Evolutionary conservation across 2,329 filamentous ascomycete genomes (phyloP).

Genomic region (Stemphylium lycopersici): DNA sequence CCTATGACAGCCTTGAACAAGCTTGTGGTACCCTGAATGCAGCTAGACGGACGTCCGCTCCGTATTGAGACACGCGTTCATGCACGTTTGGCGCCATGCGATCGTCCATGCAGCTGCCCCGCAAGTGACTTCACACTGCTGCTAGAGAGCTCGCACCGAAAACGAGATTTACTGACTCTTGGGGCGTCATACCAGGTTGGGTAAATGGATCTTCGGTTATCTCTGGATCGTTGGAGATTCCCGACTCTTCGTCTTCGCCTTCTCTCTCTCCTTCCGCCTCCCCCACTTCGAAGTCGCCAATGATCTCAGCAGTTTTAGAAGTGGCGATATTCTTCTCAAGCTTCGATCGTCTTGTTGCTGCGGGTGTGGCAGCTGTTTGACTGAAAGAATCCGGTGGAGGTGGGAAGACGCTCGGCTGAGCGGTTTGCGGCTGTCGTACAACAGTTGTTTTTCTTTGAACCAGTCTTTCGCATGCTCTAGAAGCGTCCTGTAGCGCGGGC

Average conservation of each 20-base stretch:
- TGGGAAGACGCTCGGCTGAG: background rate
- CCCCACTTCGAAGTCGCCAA: background rate
- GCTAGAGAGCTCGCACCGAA: conserved; percentile 3
- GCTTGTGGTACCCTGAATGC: background rate
- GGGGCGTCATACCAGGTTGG: conserved; percentile 13
- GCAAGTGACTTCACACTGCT: background rate
- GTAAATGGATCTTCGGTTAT: background rate
- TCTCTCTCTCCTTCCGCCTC: background rate
- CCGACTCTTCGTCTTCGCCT: background rate
- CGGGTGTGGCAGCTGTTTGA: background rate
- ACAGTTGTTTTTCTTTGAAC: background rate
- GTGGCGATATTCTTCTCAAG: background rate
- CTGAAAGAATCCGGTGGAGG: background rate
- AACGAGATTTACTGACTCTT: conserved; percentile 6
- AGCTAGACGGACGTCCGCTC: background rate
- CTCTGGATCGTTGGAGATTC: background rate
- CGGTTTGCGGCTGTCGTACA: background rate
- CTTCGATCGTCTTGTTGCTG: background rate
- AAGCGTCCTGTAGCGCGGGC: background rate
- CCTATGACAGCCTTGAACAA: background rate
- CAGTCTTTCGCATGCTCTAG: background rate
- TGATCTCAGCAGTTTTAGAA: background rate
- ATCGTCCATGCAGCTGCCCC: background rate
- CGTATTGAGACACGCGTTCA: background rate
- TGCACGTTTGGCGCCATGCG: conserved; percentile 4